These are phyloP conservation scores for Pichia nanzhaoensis DNA, from an alignment of 805 yeast species.

Conservation along the genomic window DNA sequence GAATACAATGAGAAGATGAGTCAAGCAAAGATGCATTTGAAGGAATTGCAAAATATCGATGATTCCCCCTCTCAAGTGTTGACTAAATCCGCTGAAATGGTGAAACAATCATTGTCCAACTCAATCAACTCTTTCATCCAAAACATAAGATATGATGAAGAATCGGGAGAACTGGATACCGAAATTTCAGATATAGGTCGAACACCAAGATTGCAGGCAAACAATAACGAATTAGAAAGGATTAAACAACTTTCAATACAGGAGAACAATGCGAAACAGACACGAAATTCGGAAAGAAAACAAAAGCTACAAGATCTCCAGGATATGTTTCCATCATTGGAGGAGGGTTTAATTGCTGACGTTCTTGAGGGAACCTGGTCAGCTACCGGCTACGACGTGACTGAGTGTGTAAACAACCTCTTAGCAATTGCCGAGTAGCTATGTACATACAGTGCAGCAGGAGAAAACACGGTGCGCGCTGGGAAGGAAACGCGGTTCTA, in stretches of 20 bases:
- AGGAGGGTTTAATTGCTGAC: neutral
- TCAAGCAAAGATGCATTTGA: slow-evolving; percentile 34
- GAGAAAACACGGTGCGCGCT: too few species aligned
- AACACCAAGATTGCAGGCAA: neutral
- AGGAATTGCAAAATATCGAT: slow-evolving; percentile 17
- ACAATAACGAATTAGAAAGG: slow-evolving; percentile 17
- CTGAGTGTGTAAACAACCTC: slow-evolving; percentile 1
- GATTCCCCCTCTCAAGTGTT: slow-evolving; percentile 31
- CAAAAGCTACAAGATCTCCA: neutral
- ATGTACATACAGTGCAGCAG: neutral
- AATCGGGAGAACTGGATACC: neutral
- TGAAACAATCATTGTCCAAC: slow-evolving; percentile 30
- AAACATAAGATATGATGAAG: slow-evolving; percentile 8
- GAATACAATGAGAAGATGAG: slow-evolving; percentile 50
- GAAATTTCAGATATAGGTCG: neutral
- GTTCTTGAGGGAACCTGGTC: neutral
- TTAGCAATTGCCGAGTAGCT: neutral
- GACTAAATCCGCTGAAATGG: slow-evolving; percentile 31
- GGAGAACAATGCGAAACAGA: slow-evolving; percentile 21
- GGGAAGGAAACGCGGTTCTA: too few species aligned
- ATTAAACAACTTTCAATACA: slow-evolving; percentile 27
- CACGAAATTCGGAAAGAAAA: slow-evolving; percentile 25
- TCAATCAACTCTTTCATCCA: slow-evolving; percentile 22
- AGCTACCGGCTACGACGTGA: neutral
- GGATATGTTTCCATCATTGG: slow-evolving; percentile 7